phyloP scores from a whole-genome alignment of 176 grass and related monocot species.

The Carex scoparia region DNA sequence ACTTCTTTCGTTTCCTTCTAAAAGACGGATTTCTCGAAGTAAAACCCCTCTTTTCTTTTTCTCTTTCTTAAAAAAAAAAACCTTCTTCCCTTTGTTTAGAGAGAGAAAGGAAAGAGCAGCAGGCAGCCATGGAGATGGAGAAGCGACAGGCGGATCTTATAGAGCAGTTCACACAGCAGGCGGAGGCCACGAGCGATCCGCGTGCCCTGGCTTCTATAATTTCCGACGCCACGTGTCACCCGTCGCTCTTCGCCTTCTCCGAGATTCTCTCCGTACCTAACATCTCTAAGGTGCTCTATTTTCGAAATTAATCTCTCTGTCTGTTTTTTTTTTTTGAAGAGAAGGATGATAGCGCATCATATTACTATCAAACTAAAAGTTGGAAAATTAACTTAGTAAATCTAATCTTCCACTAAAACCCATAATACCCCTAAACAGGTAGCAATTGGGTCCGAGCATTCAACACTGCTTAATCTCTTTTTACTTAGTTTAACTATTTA shows the following conservation, averaged over 20 bases:
- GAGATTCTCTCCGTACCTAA: slow-evolving; percentile 81
- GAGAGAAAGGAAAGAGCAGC: slow-evolving; percentile 17
- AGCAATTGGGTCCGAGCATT: no score
- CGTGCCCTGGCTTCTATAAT: slow-evolving; percentile 63
- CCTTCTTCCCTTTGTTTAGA: not conserved
- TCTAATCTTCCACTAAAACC: no score
- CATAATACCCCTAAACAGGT: no score
- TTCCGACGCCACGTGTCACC: slow-evolving; percentile 89
- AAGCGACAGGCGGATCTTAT: slow-evolving; percentile 85
- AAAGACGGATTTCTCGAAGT: not conserved
- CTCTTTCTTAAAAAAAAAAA: not conserved
- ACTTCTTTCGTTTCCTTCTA: not conserved
- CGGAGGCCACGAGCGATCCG: slow-evolving; percentile 37
- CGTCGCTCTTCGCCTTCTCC: slow-evolving; percentile 91
- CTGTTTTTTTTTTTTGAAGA: not conserved
- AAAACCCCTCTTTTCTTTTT: not conserved
- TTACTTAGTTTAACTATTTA: not conserved
- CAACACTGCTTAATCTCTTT: not conserved
- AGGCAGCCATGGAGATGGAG: slow-evolving; percentile 68
- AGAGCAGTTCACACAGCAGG: slow-evolving; percentile 75
- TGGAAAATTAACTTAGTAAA: no score
- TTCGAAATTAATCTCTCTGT: not conserved
- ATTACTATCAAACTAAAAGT: no score
- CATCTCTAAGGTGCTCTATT: slow-evolving; percentile 55
- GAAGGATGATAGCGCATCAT: no score